Base-by-base conservation (phyloP, 1,139 yeast species). In the Candida glucosophila region DNA sequence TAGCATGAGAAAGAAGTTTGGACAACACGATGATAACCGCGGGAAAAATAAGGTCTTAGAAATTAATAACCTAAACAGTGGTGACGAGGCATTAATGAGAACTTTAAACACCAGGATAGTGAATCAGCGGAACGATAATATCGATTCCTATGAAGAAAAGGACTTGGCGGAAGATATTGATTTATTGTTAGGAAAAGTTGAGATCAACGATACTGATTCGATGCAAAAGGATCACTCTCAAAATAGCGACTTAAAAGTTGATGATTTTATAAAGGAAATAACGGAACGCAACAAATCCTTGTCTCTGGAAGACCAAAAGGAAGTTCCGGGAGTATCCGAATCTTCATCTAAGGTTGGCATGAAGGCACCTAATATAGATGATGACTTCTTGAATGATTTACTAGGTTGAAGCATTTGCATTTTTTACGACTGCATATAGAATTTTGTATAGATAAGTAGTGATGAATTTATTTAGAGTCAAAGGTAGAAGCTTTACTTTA, bases 1-100 rank as follows among this genome's bases (percentile, higher is more conserved):
- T 18, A 51, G 50, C 23, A 50, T 64, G 21, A 52, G 52, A 32
- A 32, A 28, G 12, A 56, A 43, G 28, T 61, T 59, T 34, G 54
- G 39, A 16, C 16, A 31, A 5, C 16, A 28, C 4, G 29, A 27
- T 14, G 35, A 20, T n/a, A 20, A 18, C 9, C 25, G 27, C 9
- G 22, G 15, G 7, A 19, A 33, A 11, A 14, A 29, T 12, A 54
- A 49, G 28, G 56, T 61, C 1, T 29, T 62, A n/a, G 68, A 63
- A 20, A 47, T 64, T 30, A 55, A 63, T 33, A 64, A 58, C 33
- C 41, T 49, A 18, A 46, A 50, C 26, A 34, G 31, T 9, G 30
- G 37, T 9, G 60, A 56, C 26, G 34, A 33, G 6, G 27, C 19
- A 4, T 63, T 52, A 28, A 30, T 55, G 25, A 42, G 43, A 2